Percentiles rank a stretch among this genome's conserved stretches.
These are phyloP conservation scores for Rhodotorula sp. DNA, from an alignment of 1,284 basidiomycete species.

Conservation along the genomic window DNA sequence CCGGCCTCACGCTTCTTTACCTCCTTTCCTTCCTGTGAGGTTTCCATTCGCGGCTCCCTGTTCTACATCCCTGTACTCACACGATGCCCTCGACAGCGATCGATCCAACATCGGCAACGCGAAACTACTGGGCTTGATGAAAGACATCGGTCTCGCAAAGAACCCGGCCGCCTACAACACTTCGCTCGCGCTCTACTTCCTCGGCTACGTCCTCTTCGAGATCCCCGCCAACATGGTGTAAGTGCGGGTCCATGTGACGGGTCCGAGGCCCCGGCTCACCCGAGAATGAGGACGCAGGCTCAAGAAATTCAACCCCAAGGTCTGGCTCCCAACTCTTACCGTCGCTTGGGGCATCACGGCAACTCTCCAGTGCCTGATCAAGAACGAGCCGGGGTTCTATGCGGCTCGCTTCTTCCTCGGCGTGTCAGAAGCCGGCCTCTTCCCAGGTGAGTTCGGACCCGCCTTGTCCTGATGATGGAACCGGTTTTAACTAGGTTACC, in stretches of 20 bases:
- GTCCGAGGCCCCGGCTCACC: not conserved
- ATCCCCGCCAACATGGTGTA: conserved; percentile 42
- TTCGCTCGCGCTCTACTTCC: conserved; percentile 23
- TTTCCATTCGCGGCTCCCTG: not conserved
- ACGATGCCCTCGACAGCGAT: not conserved
- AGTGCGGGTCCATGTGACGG: not conserved
- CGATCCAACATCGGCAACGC: conserved; percentile 25
- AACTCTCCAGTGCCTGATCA: conserved; percentile 61
- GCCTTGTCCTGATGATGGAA: too few relatives aligned
- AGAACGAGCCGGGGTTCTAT: conserved; percentile 59
- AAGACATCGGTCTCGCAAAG: conserved; percentile 20
- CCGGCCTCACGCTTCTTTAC: conserved; percentile 35
- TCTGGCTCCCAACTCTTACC: conserved; percentile 63
- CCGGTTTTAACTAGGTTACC: too few relatives aligned
- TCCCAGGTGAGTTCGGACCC: conserved; percentile 4
- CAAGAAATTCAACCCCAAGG: conserved; percentile 49
- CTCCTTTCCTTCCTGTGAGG: conserved; percentile 24
- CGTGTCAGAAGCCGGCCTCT: conserved; percentile 58
- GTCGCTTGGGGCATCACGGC: conserved; percentile 63
- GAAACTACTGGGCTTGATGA: conserved; percentile 25
- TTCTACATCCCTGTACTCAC: not conserved
- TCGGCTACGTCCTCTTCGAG: conserved; percentile 35
- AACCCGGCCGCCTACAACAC: conserved; percentile 28
- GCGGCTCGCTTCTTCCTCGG: conserved; percentile 61
- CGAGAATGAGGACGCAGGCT: conserved; percentile 42